These are phyloP conservation scores for Diaporthe velutina DNA, from an alignment of 2,329 filamentous ascomycete species.

Conservation along the genomic window DNA sequence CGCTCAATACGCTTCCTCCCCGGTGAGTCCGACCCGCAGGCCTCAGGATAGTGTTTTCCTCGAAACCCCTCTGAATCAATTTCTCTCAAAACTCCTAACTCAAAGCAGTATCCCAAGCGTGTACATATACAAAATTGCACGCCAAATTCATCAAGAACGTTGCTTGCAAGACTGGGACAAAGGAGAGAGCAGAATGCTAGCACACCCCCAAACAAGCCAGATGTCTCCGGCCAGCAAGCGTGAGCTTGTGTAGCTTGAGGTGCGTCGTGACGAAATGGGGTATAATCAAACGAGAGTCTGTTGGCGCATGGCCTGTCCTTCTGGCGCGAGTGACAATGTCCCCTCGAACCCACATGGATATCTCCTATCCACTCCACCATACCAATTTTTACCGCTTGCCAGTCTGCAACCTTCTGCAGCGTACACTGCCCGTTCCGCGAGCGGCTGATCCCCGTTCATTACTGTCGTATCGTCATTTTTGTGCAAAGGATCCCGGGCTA, in stretches of 20 bases:
- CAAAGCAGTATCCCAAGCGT: conserved; percentile 28
- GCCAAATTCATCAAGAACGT: not conserved
- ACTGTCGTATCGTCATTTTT: conserved; percentile 29
- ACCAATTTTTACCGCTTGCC: not conserved
- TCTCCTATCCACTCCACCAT: not conserved
- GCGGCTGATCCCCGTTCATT: conserved; percentile 11
- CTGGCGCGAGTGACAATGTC: not conserved
- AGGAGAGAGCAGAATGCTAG: conserved; percentile 18
- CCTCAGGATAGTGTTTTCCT: not conserved
- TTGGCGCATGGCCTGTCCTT: not conserved
- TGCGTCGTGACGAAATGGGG: conserved; percentile 15
- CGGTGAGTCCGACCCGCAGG: conserved; percentile 17
- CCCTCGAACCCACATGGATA: not conserved
- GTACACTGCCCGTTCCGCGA: not conserved
- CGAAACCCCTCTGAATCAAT: conserved; percentile 12
- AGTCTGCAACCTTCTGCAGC: not conserved
- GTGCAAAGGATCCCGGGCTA: not conserved
- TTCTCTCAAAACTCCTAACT: conserved; percentile 34
- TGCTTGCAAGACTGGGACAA: conserved; percentile 16
- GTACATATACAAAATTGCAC: conserved; percentile 26
- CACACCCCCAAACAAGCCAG: not conserved
- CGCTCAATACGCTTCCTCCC: conserved; percentile 12
- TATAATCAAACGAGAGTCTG: conserved; percentile 37
- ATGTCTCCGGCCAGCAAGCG: not conserved
- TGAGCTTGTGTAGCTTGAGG: conserved; percentile 1